Conservation (phyloP, 306 rosid genomes). For the Cotoneaster glaucophyllus region DNA sequence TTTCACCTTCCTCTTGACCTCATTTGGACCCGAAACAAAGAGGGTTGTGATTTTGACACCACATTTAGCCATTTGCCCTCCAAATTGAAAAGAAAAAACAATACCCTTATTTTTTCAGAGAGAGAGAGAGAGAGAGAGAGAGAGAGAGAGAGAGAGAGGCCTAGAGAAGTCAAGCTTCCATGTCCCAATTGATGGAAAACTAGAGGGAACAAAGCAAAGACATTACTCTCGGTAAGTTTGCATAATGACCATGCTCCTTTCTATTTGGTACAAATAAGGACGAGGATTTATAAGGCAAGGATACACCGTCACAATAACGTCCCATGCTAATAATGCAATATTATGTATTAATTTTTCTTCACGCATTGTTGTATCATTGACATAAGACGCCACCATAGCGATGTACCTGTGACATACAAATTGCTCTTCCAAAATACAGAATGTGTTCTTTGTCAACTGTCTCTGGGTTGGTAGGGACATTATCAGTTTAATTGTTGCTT, state of each 20-base stretch:
- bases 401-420: no score
- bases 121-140: neutral
- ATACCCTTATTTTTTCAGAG: no score
- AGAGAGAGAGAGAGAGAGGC: neutral
- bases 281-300: neutral
- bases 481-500: neutral
- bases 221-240: neutral
- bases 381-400: neutral
- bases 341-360: no score
- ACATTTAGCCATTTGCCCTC: no score
- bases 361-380: neutral
- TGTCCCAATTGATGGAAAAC: neutral
- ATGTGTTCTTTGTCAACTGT: neutral
- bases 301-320: neutral
- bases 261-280: neutral
- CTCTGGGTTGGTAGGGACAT: neutral
- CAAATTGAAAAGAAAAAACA: no score
- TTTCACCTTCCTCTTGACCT: neutral
- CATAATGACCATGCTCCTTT: neutral
- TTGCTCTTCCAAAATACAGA: neutral
- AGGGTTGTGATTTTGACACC: neutral
- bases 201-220: neutral
- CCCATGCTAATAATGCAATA: neutral
- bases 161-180: neutral
- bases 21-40: neutral